phyloP scores from a whole-genome alignment of 768 basidiomycete species.

The Pulveroboletus sp. region DNA sequence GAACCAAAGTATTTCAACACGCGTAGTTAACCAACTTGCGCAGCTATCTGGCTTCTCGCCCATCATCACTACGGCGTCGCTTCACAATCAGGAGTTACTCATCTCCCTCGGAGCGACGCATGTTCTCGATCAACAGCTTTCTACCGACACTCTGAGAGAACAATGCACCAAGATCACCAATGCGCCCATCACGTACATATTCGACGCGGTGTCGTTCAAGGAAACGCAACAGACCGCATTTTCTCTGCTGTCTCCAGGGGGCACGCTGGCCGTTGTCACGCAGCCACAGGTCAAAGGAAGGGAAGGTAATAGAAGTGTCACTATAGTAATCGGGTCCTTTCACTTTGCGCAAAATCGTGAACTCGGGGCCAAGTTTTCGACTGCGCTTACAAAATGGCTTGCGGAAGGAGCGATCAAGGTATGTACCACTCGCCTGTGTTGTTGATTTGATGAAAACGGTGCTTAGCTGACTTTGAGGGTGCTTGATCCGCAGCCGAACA shows the following conservation, averaged over 20 bases:
- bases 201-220: slow-evolving; percentile 28
- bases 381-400: slow-evolving; percentile 9
- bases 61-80: slow-evolving; percentile 37
- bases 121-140: slow-evolving; percentile 29
- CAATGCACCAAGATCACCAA: background rate
- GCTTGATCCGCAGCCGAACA: slow-evolving; percentile 28
- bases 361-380: slow-evolving; percentile 9
- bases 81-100: slow-evolving; percentile 26
- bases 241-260: slow-evolving; percentile 29
- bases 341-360: background rate
- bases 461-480: background rate
- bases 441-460: no score
- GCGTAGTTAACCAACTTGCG: slow-evolving; percentile 30
- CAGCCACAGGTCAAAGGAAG: background rate
- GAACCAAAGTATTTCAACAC: no score
- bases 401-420: slow-evolving; percentile 7
- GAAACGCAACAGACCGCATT: slow-evolving; percentile 33
- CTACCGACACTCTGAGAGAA: slow-evolving; percentile 3
- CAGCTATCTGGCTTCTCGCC: slow-evolving; percentile 30
- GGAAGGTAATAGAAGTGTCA: background rate
- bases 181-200: slow-evolving; percentile 3
- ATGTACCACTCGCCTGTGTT: no score
- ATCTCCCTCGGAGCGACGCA: slow-evolving; percentile 34
- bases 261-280: slow-evolving; percentile 18
- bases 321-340: slow-evolving; percentile 4